Base-by-base conservation (phyloP, 2,329 filamentous ascomycete genomes). In the Exophiala aquamarina region DNA sequence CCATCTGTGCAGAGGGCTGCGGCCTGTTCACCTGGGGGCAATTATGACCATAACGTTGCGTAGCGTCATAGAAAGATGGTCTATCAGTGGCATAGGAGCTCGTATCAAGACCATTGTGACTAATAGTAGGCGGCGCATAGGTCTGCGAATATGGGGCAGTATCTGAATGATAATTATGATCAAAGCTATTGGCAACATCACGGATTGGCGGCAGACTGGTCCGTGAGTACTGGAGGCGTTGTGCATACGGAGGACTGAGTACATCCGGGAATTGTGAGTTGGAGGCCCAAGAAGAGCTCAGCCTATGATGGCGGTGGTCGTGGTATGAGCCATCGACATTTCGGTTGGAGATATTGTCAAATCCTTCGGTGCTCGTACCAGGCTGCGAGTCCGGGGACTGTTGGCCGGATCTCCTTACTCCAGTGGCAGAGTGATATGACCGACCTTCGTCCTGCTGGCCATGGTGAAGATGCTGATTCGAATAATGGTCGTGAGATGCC, bases 341-440 rank as follows among this genome's bases (percentile, higher is more conserved):
- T 13, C 47, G 52, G 11, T 42, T 29, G 38, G 52, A 55, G 45
- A 55, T 52, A 13, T 34, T 52, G 33, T 54, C 51, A 18, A 42
- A 54, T 8, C 29, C 37, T 15, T 54, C 51, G 14, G 48, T 17
- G 17, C 40, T 47, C 20, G 28, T 50, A 15, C 47, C 51, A 10
- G 35, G 46, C n/a, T 47, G 47, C 17, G 47, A 44, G 15, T 44
- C 42, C 6, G 54, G 50, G 19, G 54, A 56, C 10, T 44, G 42
- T 6, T 46, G 45, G 15, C 48, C 50, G 17, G 51, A 49, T 33
- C 33, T 48, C 15, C 43, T 35, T n/a, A 47, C 34, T 21, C 40
- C 13, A n/a, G 45, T 28, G 42, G 49, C 18, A 34, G 38, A 33
- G 18, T 50, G 50, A 21, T 47, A 54, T 19, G 48, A 41, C 23